phyloP scores from a whole-genome alignment of 106 monocot genomes.

The Dioscorea alata region DNA sequence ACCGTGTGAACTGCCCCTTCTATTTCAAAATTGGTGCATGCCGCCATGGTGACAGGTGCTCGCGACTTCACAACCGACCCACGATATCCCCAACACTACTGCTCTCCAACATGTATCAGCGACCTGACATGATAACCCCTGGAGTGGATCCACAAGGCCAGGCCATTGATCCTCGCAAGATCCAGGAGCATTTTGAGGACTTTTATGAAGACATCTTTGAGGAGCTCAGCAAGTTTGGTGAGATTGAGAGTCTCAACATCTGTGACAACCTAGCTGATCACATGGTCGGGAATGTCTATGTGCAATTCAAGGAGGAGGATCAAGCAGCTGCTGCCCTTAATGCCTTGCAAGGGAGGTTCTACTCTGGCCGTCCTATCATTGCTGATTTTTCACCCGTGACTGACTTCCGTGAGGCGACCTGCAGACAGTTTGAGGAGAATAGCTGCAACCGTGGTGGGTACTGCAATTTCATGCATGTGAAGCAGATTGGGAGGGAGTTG shows the following conservation, averaged over 20 bases:
- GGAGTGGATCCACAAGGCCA: constrained; percentile 46
- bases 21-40: constrained; percentile 67
- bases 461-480: constrained; percentile 61
- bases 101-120: constrained; percentile 62
- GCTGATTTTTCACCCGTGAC: constrained; percentile 58
- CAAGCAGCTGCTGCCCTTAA: constrained; percentile 38
- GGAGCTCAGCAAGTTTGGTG: constrained; percentile 49
- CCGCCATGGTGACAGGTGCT: constrained; percentile 50
- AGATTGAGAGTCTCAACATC: constrained; percentile 52
- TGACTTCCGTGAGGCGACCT: constrained; percentile 56
- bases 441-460: constrained; percentile 54
- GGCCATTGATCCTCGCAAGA: constrained; percentile 31
- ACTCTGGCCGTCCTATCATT: constrained; percentile 53
- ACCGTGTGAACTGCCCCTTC: constrained; percentile 60
- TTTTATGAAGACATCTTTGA: constrained; percentile 52
- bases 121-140: constrained; percentile 46
- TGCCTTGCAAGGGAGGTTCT: constrained; percentile 37
- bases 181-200: constrained; percentile 55
- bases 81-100: constrained; percentile 47
- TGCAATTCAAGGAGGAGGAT: constrained; percentile 52
- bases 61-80: constrained; percentile 44
- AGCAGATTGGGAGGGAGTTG: constrained; percentile 40
- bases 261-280: constrained; percentile 59
- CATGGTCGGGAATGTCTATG: constrained; percentile 63
- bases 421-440: constrained; percentile 53